Conservation (phyloP, 805 yeast genomes). For the Teunomyces panamensis region DNA sequence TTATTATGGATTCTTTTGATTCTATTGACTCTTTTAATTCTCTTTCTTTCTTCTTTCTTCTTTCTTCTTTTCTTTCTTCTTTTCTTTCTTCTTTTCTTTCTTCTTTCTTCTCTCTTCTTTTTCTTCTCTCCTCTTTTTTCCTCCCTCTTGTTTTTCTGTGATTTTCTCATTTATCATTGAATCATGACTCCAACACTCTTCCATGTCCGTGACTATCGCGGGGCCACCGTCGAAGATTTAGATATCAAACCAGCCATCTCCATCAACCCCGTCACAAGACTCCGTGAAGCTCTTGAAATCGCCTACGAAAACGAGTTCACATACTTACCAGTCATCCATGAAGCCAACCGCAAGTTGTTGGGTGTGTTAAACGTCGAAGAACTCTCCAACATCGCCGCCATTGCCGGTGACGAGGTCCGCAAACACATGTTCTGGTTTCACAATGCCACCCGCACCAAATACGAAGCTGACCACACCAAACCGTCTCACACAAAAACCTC, state of each 20-base stretch:
- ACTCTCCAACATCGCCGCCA: slow-evolving; percentile 20
- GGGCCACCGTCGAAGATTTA: slow-evolving; percentile 58
- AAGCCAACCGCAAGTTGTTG: slow-evolving; percentile 41
- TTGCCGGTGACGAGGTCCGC: slow-evolving; percentile 3
- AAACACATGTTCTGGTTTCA: slow-evolving; percentile 44
- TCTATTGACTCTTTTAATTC: no score
- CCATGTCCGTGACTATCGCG: slow-evolving; percentile 39
- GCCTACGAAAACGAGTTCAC: slow-evolving; percentile 56
- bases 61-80: no score
- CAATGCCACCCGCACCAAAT: slow-evolving; percentile 32
- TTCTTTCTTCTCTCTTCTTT: no score
- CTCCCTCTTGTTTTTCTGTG: no score
- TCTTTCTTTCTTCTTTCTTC: no score
- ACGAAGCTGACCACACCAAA: slow-evolving; percentile 20
- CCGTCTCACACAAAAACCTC: slow-evolving; percentile 16
- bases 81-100: no score
- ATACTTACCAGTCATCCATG: slow-evolving; percentile 52
- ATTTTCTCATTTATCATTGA: no score
- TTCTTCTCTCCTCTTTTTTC: no score
- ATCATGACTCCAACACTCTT: slow-evolving; percentile 13
- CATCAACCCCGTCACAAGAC: slow-evolving; percentile 45
- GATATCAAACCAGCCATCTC: slow-evolving; percentile 58
- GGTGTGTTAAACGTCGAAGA: slow-evolving; percentile 49
- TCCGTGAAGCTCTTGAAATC: slow-evolving; percentile 50
- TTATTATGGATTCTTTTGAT: no score